A percentile compares a stretch with the other conserved stretches of the same genome.
These are phyloP conservation scores for Fusarium domesticum DNA, from an alignment of 2,329 filamentous ascomycete species.

Conservation along the genomic window DNA sequence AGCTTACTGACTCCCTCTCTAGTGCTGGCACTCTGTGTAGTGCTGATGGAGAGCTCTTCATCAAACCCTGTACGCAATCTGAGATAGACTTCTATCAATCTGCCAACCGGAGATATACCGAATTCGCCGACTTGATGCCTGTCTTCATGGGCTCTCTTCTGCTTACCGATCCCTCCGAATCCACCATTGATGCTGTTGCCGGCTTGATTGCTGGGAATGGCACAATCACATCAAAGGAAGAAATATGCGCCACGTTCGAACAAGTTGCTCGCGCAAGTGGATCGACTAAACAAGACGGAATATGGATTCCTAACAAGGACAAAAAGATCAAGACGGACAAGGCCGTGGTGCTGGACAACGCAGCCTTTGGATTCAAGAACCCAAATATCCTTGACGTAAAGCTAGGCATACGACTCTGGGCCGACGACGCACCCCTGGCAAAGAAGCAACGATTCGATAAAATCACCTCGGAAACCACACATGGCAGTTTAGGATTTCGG, in stretches of 20 bases:
- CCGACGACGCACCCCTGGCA: constrained; percentile 61
- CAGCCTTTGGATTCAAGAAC: constrained; percentile 72
- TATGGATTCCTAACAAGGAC: constrained; percentile 50
- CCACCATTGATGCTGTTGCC: constrained; percentile 45
- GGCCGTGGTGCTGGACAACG: constrained; percentile 82
- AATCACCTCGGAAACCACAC: constrained; percentile 58
- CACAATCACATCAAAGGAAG: constrained; percentile 32
- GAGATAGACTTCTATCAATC: constrained; percentile 91
- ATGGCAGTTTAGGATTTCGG: constrained; percentile 58
- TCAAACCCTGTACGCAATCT: constrained; percentile 85
- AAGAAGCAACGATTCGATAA: constrained; percentile 61
- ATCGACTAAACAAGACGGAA: constrained; percentile 24
- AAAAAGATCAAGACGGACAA: constrained; percentile 70
- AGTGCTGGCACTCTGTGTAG: constrained; percentile 92
- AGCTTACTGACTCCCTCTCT: constrained; percentile 19
- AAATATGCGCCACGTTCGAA: constrained; percentile 33
- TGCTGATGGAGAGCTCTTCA: constrained; percentile 76
- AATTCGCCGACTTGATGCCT: constrained; percentile 79
- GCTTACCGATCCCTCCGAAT: constrained; percentile 56
- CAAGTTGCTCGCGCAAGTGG: constrained; percentile 27
- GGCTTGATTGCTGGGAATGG: constrained; percentile 41
- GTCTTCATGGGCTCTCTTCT: constrained; percentile 76
- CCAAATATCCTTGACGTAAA: constrained; percentile 95
- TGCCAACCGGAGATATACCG: constrained; percentile 60
- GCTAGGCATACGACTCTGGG: constrained; percentile 82